Conservation (phyloP, 2,329 filamentous ascomycete species). For the Fonsecaea multimorphosa region DNA sequence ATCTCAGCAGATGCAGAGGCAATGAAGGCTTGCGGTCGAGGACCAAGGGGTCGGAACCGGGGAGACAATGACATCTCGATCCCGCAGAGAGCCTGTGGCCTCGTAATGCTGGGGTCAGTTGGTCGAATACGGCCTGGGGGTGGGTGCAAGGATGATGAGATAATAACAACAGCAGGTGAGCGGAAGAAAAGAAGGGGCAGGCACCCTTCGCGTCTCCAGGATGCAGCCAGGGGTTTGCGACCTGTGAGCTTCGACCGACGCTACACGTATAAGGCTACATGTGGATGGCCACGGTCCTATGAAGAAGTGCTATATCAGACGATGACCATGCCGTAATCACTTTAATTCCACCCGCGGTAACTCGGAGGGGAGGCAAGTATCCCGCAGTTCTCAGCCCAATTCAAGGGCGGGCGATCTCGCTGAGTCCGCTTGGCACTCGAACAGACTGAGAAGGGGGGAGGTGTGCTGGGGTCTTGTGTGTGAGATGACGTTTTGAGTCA, state of each 20-base stretch:
- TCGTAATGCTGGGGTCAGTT: neutral
- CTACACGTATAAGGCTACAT: neutral
- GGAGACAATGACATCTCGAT: neutral
- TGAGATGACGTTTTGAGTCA: neutral
- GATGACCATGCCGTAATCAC: neutral
- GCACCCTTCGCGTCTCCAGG: neutral
- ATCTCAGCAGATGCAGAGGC: conserved; percentile 9
- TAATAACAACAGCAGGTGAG: neutral
- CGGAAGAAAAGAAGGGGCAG: neutral
- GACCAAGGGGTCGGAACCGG: neutral
- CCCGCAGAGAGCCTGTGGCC: neutral
- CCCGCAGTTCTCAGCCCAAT: neutral
- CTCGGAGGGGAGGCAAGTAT: neutral
- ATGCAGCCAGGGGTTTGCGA: neutral
- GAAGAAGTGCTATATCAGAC: neutral
- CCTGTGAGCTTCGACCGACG: neutral
- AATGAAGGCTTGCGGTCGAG: neutral
- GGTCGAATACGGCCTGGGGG: neutral
- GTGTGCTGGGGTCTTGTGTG: neutral
- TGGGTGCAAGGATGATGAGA: neutral
- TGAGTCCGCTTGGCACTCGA: neutral
- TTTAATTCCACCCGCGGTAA: conserved; percentile 1
- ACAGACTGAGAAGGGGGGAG: neutral
- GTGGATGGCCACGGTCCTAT: neutral
- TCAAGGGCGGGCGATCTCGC: neutral